A percentile compares a stretch with the other conserved stretches of the same genome.
Evolutionary conservation across 352 stramenopile genomes (phyloP).

Genomic region (Elongisporangium prolatum): DNA sequence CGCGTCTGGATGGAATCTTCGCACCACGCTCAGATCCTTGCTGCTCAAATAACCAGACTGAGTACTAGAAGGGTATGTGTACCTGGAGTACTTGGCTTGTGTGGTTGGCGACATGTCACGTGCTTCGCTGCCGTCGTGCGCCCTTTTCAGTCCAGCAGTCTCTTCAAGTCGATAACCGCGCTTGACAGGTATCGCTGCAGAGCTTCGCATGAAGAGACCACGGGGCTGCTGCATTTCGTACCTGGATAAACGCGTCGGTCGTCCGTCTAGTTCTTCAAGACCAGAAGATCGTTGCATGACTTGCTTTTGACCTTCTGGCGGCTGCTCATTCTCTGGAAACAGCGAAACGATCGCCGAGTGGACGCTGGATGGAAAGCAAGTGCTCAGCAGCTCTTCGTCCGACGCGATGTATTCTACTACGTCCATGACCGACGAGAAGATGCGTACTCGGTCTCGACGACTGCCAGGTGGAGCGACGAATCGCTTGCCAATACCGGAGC

Average conservation of each 20-base stretch:
- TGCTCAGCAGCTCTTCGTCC: conserved; percentile 47
- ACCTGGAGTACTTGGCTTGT: background rate
- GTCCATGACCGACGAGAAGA: conserved; percentile 58
- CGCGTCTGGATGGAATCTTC: background rate
- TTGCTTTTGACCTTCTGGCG: background rate
- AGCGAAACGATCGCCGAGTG: conserved; percentile 69
- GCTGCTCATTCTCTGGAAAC: conserved; percentile 26
- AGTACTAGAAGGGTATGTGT: background rate
- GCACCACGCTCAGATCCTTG: background rate
- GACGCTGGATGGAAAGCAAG: conserved; percentile 71
- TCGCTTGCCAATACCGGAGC: conserved; percentile 25
- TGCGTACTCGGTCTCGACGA: conserved; percentile 18
- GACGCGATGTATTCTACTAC: conserved; percentile 76
- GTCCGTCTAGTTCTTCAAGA: background rate
- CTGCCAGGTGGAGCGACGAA: conserved; percentile 34
- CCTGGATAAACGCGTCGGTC: background rate
- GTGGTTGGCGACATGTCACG: background rate
- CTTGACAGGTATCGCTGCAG: background rate
- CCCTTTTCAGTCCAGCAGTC: background rate
- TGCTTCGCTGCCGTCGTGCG: background rate
- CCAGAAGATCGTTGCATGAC: background rate
- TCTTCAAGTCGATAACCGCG: background rate
- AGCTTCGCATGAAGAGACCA: background rate
- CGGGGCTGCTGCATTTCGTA: background rate
- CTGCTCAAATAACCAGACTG: background rate